These are phyloP conservation scores for Colletotrichum magnum DNA, from an alignment of 2,329 filamentous ascomycete species.

Conservation along the genomic window DNA sequence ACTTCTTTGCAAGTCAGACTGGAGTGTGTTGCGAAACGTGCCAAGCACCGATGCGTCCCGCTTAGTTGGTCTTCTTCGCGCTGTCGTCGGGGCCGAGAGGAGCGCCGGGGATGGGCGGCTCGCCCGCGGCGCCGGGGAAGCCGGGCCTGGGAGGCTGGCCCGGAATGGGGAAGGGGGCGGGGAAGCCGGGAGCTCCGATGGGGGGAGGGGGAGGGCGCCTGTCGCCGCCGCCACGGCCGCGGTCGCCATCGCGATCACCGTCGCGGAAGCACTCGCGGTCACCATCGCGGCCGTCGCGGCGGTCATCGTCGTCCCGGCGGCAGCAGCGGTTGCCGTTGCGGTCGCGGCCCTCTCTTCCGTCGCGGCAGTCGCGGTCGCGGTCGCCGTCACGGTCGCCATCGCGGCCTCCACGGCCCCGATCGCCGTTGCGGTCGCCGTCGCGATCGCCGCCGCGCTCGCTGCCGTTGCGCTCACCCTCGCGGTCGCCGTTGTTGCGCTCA, in stretches of 20 bases:
- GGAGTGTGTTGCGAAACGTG: background rate
- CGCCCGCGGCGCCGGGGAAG: constrained; percentile 11
- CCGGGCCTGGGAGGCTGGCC: constrained; percentile 20
- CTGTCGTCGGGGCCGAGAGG: constrained; percentile 10
- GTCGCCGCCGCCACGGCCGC: constrained; percentile 5
- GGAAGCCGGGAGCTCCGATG: constrained; percentile 3
- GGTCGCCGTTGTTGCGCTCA: constrained; percentile 5
- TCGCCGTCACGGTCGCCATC: constrained; percentile 19
- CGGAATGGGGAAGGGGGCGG: constrained; percentile 30
- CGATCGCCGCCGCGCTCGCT: constrained; percentile 3
- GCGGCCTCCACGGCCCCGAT: constrained; percentile 1
- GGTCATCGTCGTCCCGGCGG: background rate
- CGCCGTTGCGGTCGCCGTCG: constrained; percentile 16
- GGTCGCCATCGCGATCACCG: constrained; percentile 11
- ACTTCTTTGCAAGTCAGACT: background rate
- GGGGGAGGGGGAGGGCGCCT: constrained; percentile 21
- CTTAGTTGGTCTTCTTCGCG: constrained; percentile 22
- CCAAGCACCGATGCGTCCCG: no score
- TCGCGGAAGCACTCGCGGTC: constrained; percentile 17
- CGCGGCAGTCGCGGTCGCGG: constrained; percentile 17
- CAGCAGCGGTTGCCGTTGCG: constrained; percentile 27
- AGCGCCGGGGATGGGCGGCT: constrained; percentile 3
- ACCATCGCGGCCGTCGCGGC: constrained; percentile 4
- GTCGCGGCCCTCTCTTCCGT: constrained; percentile 22
- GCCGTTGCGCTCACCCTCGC: constrained; percentile 5